Base-by-base conservation (phyloP, 257 asterid species). In the Asclepias syriaca region DNA sequence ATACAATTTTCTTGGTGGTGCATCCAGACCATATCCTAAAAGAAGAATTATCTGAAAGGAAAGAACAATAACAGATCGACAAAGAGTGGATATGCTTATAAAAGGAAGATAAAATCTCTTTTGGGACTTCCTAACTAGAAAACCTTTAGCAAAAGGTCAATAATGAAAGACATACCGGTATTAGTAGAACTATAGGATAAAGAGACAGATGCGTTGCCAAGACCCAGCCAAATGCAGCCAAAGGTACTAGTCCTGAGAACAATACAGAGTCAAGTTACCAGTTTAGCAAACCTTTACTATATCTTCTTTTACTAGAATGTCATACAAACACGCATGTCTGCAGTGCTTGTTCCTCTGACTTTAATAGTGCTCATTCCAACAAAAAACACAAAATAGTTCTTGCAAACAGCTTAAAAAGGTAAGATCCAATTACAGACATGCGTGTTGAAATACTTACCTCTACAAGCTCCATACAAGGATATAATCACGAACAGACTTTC, bases 141-240 rank as follows among this genome's bases (percentile, higher is more conserved):
- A 68, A 59, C n/a, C 19, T 37, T 46, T 50, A 40, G 24, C 37
- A 22, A 29, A 58, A 60, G 8, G 37, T 4, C 10, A 3, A 9
- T 3, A 63, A 72, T 75, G 61, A 61, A 63, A 43, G 46, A 78
- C 86, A 71, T 90, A 95, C 99, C 82, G 98, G 99, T 73, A 95
- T 81, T 73, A 90, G 75, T 65, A 95, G 79, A 74, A 87, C 72
- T 69, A 83, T 67, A 64, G 98, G 99, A 80, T 95, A 95, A 50
- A 95, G 93, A 73, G 98, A 92, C 74, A 95, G 82, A 87, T 95
- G 99, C 22, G 96, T 85, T 66, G 98, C 92, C 65, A 92, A 12
- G 61, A 88, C 93, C 98, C 99, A 95, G 75, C 99, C 99, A 85
- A 92, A 90, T 40, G 98, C 98, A 69, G 99, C 92, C 88, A 95